Percentiles rank a stretch among this genome's conserved stretches.
These are phyloP conservation scores for Paraphaeosphaeria sporulosa DNA, from an alignment of 2,329 filamentous ascomycete species.

Conservation along the genomic window DNA sequence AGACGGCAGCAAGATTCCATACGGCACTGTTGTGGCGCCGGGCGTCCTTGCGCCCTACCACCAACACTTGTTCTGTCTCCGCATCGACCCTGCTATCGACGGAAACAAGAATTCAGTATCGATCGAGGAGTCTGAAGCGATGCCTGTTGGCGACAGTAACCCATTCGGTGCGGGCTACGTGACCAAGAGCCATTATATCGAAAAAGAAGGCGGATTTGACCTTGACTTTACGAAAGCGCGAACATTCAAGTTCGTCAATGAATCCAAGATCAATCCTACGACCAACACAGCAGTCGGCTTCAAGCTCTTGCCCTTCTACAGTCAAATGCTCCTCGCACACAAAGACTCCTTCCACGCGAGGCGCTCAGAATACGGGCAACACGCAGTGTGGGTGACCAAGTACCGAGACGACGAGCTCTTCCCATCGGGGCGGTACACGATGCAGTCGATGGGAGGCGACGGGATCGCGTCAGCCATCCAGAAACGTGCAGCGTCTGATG, in stretches of 20 bases:
- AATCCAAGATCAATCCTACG: constrained; percentile 54
- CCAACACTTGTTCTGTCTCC: constrained; percentile 54
- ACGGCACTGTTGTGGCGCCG: constrained; percentile 51
- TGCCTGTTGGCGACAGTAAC: constrained; percentile 25
- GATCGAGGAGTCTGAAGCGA: constrained; percentile 34
- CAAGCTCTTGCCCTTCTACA: constrained; percentile 53
- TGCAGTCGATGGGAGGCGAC: constrained; percentile 36
- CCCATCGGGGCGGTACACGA: constrained; percentile 32
- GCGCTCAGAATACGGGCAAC: constrained; percentile 33
- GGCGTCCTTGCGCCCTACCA: constrained; percentile 55
- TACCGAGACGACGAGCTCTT: constrained; percentile 36
- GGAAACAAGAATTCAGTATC: constrained; percentile 46
- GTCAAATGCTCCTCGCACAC: constrained; percentile 36
- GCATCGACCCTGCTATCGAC: constrained; percentile 55
- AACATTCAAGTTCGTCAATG: constrained; percentile 59
- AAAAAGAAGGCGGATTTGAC: constrained; percentile 26
- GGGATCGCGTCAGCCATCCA: constrained; percentile 31
- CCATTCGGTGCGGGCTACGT: constrained; percentile 34
- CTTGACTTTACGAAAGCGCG: constrained; percentile 39
- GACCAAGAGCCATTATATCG: constrained; percentile 19
- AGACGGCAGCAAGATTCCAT: constrained; percentile 39
- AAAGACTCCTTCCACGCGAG: constrained; percentile 28
- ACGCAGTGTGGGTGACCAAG: constrained; percentile 38
- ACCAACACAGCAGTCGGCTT: constrained; percentile 61
- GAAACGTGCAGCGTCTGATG: constrained; percentile 5